Base-by-base conservation (phyloP, 2,329 filamentous ascomycete species). In the Dothistroma pini region DNA sequence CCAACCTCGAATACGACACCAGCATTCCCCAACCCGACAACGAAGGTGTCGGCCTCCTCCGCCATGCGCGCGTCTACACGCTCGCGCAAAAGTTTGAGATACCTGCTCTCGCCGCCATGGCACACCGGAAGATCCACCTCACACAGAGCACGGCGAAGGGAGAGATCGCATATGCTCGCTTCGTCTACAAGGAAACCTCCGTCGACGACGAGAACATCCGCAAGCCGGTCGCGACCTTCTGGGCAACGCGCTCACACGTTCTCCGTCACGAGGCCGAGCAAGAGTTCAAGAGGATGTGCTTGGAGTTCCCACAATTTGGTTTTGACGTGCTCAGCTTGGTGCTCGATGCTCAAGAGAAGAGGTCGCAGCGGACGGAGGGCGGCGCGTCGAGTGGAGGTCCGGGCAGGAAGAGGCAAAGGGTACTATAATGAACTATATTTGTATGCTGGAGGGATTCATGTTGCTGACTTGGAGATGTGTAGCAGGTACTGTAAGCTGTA, bases 111-210 rank as follows among this genome's bases (percentile, higher is more conserved):
- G 90, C 90, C 76, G 84, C 82, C 19, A 86, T 96, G 31, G 89
- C 92, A 2, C 90, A 90, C 74, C 87, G 85, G 74, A 97, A 97
- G 81, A 96, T 97, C 70, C 91, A 96, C 80, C 90, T 90, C 74
- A 89, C 96, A 70, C 89, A 92, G 72, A 91, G 89, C 50, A 96
- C 90, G 0, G 91, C 91, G 38, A 89, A 88, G 77, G 93, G 91
- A 75, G 93, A 97, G 80, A 93, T 97, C 72, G 86, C 88, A 29
- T 97, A 96, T 76, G 93, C 93, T 9, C 86, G 91, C 74, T 97
- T 92, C 78, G 89, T 96, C 34, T 96, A 96, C 80, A 86, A 85
- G 63, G 86, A 91, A 77, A 95, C 90, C 11, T 76, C 78, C 58
- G 76, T 81, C 54, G 85, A 89, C 63, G 91, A 96, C 75, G 79